Evolutionary conservation across 805 yeast species (phyloP).

Genomic region (Wickerhamomyces chambardii): DNA sequence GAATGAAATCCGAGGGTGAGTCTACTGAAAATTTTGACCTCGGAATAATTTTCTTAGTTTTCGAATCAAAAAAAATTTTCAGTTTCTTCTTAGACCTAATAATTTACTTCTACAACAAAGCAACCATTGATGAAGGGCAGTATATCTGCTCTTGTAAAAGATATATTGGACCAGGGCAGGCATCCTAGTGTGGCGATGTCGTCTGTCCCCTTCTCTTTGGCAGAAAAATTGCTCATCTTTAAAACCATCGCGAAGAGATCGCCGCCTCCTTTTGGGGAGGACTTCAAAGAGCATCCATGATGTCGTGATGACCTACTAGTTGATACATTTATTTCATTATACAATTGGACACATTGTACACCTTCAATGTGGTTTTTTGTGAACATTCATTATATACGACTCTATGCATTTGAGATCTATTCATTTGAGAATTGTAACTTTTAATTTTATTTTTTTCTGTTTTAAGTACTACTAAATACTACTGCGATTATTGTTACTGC

Average conservation of each 20-base stretch:
- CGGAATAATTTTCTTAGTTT: too few relatives aligned
- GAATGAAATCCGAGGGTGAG: too few relatives aligned
- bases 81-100: not conserved
- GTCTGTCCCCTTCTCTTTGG: not conserved
- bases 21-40: too few relatives aligned
- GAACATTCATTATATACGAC: too few relatives aligned
- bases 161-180: not conserved
- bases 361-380: too few relatives aligned
- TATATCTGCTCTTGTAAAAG: not conserved
- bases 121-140: not conserved
- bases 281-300: constrained; percentile 72
- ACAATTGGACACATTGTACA: too few relatives aligned
- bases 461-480: too few relatives aligned
- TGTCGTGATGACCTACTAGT: constrained; percentile 92
- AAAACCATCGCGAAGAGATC: constrained; percentile 99
- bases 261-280: constrained; percentile 39
- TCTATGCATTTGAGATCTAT: too few relatives aligned
- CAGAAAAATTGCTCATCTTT: constrained; percentile 46
- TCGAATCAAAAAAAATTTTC: too few relatives aligned
- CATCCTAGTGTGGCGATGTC: not conserved
- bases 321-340: constrained; percentile 57
- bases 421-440: too few relatives aligned
- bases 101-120: not conserved
- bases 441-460: too few relatives aligned
- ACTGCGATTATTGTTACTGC: too few relatives aligned